Base-by-base conservation (phyloP, 345 rosid genomes). In the Triadica sebifera region DNA sequence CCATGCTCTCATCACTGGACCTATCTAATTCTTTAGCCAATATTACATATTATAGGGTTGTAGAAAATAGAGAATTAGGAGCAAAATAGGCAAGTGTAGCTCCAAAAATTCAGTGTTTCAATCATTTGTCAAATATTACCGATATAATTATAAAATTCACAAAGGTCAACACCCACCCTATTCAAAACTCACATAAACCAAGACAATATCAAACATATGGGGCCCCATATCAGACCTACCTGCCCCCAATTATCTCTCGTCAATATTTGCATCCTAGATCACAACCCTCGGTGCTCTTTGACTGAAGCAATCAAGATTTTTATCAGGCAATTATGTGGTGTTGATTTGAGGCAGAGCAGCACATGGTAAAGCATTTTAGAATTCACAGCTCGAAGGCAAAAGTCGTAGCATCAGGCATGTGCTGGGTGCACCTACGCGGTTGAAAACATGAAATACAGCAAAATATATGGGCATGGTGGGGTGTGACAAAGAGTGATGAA, bases 301-400 rank as follows among this genome's bases (percentile, higher is more conserved):
- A 55, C 45, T 39, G 50, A 4, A 5, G 13, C 8, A 46, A 46
- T 55, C 41, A 17, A 34, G 37, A 38, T 12, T 3, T 4, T 8
- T 5, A 29, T 20, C 43, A 22, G 17, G 6, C 13, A 65, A 41
- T 29, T 1, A 12, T 59, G 37, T 9, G 64, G 76, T 17, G 55
- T 0, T 55, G 73, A 75, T 70, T 70, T 57, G 69, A 53, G 72
- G 12, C 11, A 1, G 38, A 22, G 4, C 17, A 16, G 68, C 72
- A 47, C 68, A 50, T 25, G 6, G 46, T 63, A 15, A 10, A 24
- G 2, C 16, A 25, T 9, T 4, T 24, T 12, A 24, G 12, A 20
- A 10, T 3, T 50, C 62, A 64, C 68, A 81, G 81, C 77, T 74
- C 84, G 81, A 71, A 8, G 45, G 78, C 81, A 84, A 74, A 75